Evolutionary conservation across 2,329 filamentous ascomycete species (phyloP), one percentile per base, ranked within the genome.

Genomic region (Leptographium lundbergii): DNA sequence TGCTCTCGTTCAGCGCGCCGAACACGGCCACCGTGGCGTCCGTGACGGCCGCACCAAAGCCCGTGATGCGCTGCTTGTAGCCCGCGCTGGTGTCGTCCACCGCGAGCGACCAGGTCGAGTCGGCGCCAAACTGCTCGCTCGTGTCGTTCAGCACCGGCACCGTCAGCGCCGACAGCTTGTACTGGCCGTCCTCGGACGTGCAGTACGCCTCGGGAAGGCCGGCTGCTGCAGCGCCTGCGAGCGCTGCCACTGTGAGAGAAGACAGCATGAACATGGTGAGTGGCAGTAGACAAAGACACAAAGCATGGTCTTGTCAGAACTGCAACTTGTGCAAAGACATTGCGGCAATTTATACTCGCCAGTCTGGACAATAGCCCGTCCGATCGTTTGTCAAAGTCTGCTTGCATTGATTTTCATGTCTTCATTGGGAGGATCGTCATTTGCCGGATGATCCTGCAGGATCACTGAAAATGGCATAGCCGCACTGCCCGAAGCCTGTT

Each of bases 21-120:
- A 75, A 68, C 27, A 72, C 71, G 32, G 68, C 66, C 11, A 75
- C 71, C 6, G 73, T 74, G 36, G 71, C 69, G 57, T 75, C 73
- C 3, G 73, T 75, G 32, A 75, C 71, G 11, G 71, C 67, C 6
- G 71, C 73, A n/a, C 73, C 73, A 58, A 75, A 75, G 4, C 73
- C 72, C 51, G 66, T 69, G 64, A 75, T 64, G 14, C 63, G 69
- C 64, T 75, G 74, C 61, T 72, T 74, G 60, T 70, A 61, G 19
- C 73, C 73, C 5, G 67, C 60, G 1, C 67, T 45, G 24, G 70
- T 70, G 62, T 75, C 74, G 58, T 74, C 69, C 56, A 75, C 68
- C 60, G 63, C 70, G 47, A 75, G 66, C 25, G 66, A 61, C 73
- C 73, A 75, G 47, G 66, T 70, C 47, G 68, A 74, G 55, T 63